These are phyloP conservation scores for Claviceps sp. DNA, from an alignment of 2,329 filamentous ascomycete species.

Conservation along the genomic window DNA sequence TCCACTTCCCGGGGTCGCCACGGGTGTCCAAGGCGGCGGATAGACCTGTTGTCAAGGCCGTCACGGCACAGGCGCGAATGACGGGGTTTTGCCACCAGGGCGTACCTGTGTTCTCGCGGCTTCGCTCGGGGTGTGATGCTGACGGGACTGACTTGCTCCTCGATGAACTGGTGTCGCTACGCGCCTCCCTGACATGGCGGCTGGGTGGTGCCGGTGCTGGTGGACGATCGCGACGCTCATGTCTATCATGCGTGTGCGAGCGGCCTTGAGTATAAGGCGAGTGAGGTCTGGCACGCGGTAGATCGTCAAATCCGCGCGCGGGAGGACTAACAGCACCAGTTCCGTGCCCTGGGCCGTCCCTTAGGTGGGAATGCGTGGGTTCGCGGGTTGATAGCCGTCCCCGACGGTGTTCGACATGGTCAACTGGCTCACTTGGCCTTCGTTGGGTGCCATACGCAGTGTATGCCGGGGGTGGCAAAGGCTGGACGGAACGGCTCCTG, in stretches of 20 bases:
- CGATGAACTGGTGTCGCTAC: not conserved
- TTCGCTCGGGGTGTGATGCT: not conserved
- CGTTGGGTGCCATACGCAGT: not conserved
- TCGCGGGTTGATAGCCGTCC: not conserved
- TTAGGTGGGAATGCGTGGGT: not conserved
- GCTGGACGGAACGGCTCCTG: not conserved
- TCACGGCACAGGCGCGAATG: slow-evolving; percentile 27
- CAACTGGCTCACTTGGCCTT: not conserved
- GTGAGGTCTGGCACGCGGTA: slow-evolving; percentile 1
- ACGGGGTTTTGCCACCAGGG: slow-evolving; percentile 25
- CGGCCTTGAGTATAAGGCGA: slow-evolving; percentile 1
- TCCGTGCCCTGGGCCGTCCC: not conserved
- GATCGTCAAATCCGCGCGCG: not conserved
- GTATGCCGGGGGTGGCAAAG: not conserved
- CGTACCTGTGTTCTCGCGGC: not conserved
- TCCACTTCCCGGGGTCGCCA: slow-evolving; percentile 31
- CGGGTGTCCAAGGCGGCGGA: slow-evolving; percentile 33
- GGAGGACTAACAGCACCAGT: not conserved
- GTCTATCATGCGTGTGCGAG: not conserved
- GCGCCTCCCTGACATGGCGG: not conserved
- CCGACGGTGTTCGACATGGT: not conserved
- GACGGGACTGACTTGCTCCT: not conserved
- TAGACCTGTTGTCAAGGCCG: slow-evolving; percentile 33
- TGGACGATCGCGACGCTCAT: not conserved
- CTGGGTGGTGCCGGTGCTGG: not conserved